A percentile compares a stretch with the other conserved stretches of the same genome.
These are phyloP conservation scores for Clarireedia paspali DNA, from an alignment of 2,329 filamentous ascomycete species.

Conservation along the genomic window DNA sequence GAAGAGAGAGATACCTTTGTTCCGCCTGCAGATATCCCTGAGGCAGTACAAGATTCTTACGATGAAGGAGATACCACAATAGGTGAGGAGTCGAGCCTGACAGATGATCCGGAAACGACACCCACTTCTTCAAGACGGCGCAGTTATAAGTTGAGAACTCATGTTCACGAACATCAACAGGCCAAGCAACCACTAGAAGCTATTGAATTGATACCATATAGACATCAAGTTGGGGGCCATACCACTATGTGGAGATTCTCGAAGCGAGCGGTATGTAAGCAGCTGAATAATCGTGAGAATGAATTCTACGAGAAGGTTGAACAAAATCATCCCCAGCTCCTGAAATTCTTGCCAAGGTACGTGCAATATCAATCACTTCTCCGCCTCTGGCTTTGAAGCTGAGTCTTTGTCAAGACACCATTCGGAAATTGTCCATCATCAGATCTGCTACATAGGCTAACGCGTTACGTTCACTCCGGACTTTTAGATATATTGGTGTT, in stretches of 20 bases:
- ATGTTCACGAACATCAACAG: constrained; percentile 44
- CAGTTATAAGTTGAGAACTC: constrained; percentile 34
- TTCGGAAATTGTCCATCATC: neutral
- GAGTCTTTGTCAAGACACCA: constrained; percentile 19
- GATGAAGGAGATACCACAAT: constrained; percentile 22
- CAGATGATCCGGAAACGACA: constrained; percentile 24
- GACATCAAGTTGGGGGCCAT: constrained; percentile 94
- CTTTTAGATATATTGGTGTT: constrained; percentile 82
- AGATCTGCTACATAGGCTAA: constrained; percentile 13
- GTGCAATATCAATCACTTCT: constrained; percentile 20
- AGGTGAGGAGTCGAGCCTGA: constrained; percentile 21
- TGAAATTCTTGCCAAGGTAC: constrained; percentile 84
- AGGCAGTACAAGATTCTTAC: constrained; percentile 14
- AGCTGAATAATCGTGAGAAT: constrained; percentile 96
- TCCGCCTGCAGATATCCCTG: constrained; percentile 8
- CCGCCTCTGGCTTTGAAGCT: constrained; percentile 27
- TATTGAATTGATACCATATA: constrained; percentile 93
- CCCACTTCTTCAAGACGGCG: constrained; percentile 27
- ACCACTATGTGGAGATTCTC: constrained; percentile 96
- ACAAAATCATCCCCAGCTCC: constrained; percentile 77
- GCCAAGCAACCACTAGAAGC: constrained; percentile 61
- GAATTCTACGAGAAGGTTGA: constrained; percentile 98
- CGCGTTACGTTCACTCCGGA: constrained; percentile 18
- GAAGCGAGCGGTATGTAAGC: constrained; percentile 90
- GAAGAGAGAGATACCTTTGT: constrained; percentile 11